Evolutionary conservation across 345 rosid species (phyloP).

Genomic region (Psidium guajava): DNA sequence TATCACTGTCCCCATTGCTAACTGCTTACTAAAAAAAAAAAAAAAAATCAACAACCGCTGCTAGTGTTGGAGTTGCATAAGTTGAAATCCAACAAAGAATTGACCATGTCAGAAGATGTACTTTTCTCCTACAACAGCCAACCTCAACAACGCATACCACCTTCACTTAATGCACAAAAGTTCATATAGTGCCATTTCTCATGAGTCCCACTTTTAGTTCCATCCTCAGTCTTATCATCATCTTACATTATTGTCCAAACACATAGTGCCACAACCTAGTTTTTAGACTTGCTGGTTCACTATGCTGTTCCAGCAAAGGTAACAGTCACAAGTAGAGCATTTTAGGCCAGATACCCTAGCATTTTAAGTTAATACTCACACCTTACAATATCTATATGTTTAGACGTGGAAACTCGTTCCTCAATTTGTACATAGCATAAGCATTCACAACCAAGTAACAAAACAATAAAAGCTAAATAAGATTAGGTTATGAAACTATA

Average conservation of each 20-base stretch:
- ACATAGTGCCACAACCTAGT: neutral
- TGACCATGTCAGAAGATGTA: neutral
- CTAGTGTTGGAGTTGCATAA: neutral
- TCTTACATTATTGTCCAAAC: no score
- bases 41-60: neutral
- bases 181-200: no score
- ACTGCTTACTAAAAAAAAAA: neutral
- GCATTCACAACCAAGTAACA: neutral
- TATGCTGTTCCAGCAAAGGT: neutral
- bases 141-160: neutral
- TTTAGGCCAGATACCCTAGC: neutral
- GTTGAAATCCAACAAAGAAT: neutral
- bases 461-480: neutral
- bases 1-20: neutral
- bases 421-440: neutral
- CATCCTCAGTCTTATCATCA: no score
- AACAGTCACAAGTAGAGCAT: neutral
- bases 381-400: neutral
- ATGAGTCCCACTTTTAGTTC: no score
- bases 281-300: neutral
- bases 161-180: neutral
- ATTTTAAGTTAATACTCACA: neutral
- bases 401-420: neutral
- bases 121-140: neutral
- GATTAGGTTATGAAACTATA: conserved; percentile 8